phyloP scores from a whole-genome alignment of 306 rosid species.

The Quercus robur region DNA sequence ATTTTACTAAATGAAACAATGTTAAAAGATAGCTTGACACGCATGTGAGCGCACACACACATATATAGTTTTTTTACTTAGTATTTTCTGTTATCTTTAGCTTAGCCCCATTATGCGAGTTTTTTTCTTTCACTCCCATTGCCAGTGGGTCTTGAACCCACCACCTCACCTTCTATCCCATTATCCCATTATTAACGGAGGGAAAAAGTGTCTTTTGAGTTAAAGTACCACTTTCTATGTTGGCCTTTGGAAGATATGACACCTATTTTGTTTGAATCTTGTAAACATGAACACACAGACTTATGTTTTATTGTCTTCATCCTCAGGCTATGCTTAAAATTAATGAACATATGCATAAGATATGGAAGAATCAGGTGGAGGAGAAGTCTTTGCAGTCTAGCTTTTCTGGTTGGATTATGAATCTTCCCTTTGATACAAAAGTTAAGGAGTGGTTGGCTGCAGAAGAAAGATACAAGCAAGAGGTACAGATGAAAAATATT shows the following conservation, averaged over 20 bases:
- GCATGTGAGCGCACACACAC: fast-evolving
- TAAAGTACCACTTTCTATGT: background rate
- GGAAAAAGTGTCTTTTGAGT: background rate
- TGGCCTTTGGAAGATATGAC: background rate
- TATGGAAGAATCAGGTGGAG: slow-evolving; percentile 78
- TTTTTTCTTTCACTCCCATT: too few species aligned
- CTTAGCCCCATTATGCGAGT: too few species aligned
- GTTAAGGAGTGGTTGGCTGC: slow-evolving; percentile 92
- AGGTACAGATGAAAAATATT: slow-evolving; percentile 80
- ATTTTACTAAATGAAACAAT: too few species aligned
- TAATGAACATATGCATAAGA: slow-evolving; percentile 93
- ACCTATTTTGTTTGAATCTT: slow-evolving; percentile 8
- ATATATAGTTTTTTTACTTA: too few species aligned
- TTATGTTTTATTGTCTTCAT: slow-evolving; percentile 14
- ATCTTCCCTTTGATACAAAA: slow-evolving; percentile 76
- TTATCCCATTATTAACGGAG: background rate
- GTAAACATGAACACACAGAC: slow-evolving; percentile 1
- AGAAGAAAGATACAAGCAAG: slow-evolving; percentile 87
- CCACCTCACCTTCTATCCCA: too few species aligned
- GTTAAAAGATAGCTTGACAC: too few species aligned
- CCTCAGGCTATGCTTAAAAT: slow-evolving; percentile 95
- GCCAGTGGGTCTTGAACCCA: too few species aligned
- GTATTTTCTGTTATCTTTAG: too few species aligned
- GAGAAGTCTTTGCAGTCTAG: slow-evolving; percentile 69
- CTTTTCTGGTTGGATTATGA: slow-evolving; percentile 81